Evolutionary conservation across 148 eudicot genomes (phyloP).

Genomic region (Rhododendron williamsianum): DNA sequence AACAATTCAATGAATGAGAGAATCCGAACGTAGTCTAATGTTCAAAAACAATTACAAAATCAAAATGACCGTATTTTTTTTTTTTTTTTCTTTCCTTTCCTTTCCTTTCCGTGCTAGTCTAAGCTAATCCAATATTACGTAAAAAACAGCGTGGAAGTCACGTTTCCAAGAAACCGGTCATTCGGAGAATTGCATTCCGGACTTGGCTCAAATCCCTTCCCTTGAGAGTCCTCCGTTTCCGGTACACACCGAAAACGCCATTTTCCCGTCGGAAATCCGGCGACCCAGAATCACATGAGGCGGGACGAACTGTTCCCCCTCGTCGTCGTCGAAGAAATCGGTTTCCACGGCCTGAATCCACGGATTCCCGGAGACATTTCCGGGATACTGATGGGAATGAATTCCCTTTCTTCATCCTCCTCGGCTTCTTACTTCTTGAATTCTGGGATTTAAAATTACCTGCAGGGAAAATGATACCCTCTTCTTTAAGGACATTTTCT

Average conservation of each 20-base stretch:
- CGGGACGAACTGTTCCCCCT: slow-evolving; percentile 41
- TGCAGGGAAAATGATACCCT: neutral
- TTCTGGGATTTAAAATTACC: slow-evolving; percentile 8
- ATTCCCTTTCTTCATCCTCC: slow-evolving; percentile 12
- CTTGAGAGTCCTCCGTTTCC: slow-evolving; percentile 43
- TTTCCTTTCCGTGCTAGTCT: neutral
- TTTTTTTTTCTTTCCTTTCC: neutral
- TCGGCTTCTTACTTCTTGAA: slow-evolving; percentile 3
- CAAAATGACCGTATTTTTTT: neutral
- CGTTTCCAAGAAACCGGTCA: slow-evolving; percentile 80
- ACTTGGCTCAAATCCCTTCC: slow-evolving; percentile 61
- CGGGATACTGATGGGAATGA: slow-evolving; percentile 40
- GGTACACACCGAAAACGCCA: slow-evolving; percentile 33
- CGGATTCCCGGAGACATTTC: slow-evolving; percentile 1
- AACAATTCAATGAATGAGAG: neutral
- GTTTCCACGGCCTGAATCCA: slow-evolving; percentile 19
- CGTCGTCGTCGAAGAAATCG: slow-evolving; percentile 26
- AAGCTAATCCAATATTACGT: neutral
- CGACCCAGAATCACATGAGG: slow-evolving; percentile 59
- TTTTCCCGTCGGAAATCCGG: slow-evolving; percentile 33
- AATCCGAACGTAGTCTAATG: neutral
- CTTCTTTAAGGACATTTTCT: neutral
- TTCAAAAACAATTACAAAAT: neutral
- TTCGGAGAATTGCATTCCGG: slow-evolving; percentile 58
- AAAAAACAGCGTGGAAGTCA: slow-evolving; percentile 7